Base-by-base conservation (phyloP, 805 yeast species). In the Wickerhamiella musiphila region DNA sequence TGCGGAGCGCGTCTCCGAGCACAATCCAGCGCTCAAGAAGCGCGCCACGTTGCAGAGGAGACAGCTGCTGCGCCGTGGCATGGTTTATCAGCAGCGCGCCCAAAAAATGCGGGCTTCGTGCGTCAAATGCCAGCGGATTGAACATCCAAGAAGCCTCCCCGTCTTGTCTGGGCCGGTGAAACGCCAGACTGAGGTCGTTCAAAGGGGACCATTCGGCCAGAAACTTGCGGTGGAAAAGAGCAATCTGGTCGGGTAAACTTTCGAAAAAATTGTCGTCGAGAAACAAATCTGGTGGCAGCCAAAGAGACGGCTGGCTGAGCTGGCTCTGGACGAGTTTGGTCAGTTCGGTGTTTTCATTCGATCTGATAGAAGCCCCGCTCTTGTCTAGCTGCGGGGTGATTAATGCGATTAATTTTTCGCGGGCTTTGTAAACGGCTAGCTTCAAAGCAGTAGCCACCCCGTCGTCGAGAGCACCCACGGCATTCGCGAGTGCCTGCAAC, bases 1-100 rank as follows among this genome's bases (percentile, higher is more conserved):
- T 68, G 46, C 81, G 90, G 39, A 86, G 67, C 18, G 61, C 57
- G 40, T 76, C 70, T 3, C 94, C 96, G 27, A 86, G 60, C 38
- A 72, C 71, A 26, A 84, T 77, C 96, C 96, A 86, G 48, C 71
- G 75, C 29, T 72, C 70, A 23, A 86, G 51, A 4, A 83, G 46
- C 26, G 66, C 54, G 1, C 92, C 92, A 36, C 90, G 36, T 26
- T 37, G 43, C 6, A 37, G 41, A 12, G 48, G 28, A 23, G 39
- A 39, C 59, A 67, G 9, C 16, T 44, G 50, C 12, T 41, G 43
- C 39, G 70, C 57, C 43, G 83, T 74, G 13, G 84, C 43, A 45
- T 84, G 95, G 36, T 66, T 65, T 5, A 73, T 54, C 28, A 83
- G 54, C 21, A 83, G 51, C 35, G 82, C 59, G 2, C 92, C 81